These are phyloP conservation scores for Thinopyrum elongatum DNA, from an alignment of 176 grass and related monocot species.

Conservation along the genomic window DNA sequence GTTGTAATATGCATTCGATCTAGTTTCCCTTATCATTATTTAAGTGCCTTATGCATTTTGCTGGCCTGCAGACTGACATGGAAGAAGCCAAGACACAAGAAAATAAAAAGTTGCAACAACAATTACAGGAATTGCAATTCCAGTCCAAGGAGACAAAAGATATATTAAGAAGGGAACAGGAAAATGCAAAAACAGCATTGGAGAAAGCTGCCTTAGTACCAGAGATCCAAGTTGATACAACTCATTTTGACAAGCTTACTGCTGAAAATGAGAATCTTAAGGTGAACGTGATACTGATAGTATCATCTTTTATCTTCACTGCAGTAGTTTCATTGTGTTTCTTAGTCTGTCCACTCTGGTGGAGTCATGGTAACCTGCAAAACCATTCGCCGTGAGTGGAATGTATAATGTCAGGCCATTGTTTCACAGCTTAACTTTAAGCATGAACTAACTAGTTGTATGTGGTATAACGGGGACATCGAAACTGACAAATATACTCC, in stretches of 20 bases:
- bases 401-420: not conserved
- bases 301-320: slow-evolving; percentile 16
- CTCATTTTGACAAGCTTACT: slow-evolving; percentile 70
- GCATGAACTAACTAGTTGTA: slow-evolving; percentile 1
- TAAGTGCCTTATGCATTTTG: slow-evolving; percentile 19
- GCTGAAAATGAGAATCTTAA: slow-evolving; percentile 90
- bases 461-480: not conserved
- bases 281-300: slow-evolving; percentile 39
- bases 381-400: not conserved
- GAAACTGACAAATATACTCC: not conserved
- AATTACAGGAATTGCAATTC: slow-evolving; percentile 67
- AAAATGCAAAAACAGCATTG: slow-evolving; percentile 50
- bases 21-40: slow-evolving; percentile 5
- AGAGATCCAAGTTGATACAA: slow-evolving; percentile 78
- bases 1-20: not conserved
- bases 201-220: slow-evolving; percentile 61
- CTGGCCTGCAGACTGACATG: slow-evolving; percentile 67
- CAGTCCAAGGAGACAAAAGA: slow-evolving; percentile 69
- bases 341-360: not conserved
- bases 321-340: slow-evolving; percentile 3
- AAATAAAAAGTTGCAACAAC: slow-evolving; percentile 75
- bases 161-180: slow-evolving; percentile 67
- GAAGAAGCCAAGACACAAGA: slow-evolving; percentile 88
- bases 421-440: not conserved
- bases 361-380: slow-evolving; percentile 15